These are phyloP conservation scores for Pyrrhoderma noxium DNA, from an alignment of 1,284 basidiomycete genomes.

Conservation along the genomic window DNA sequence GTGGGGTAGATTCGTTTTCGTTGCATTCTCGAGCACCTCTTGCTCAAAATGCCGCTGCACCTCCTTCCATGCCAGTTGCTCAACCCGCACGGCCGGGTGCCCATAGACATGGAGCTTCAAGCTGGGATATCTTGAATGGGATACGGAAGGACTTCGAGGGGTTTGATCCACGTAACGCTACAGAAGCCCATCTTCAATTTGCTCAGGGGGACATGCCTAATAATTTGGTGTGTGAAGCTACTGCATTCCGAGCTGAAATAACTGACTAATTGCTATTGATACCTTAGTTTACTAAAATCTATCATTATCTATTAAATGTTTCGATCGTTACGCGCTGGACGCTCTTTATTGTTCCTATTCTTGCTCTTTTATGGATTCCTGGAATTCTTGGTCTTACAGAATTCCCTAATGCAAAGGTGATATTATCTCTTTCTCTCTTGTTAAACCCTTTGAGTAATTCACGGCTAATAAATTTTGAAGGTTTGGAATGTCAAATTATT, in stretches of 20 bases:
- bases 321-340: slow-evolving; percentile 79
- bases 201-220: slow-evolving; percentile 60
- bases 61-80: background rate
- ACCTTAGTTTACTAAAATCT: slow-evolving; percentile 49
- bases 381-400: slow-evolving; percentile 66
- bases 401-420: slow-evolving; percentile 46
- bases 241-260: no score
- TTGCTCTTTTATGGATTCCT: slow-evolving; percentile 69
- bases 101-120: slow-evolving; percentile 23
- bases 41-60: background rate
- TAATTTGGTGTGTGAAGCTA: slow-evolving; percentile 39
- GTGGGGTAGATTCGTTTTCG: slow-evolving; percentile 16
- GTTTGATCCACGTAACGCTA: slow-evolving; percentile 51
- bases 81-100: slow-evolving; percentile 5
- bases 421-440: slow-evolving; percentile 19
- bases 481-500: slow-evolving; percentile 57
- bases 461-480: slow-evolving; percentile 24
- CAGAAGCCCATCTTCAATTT: slow-evolving; percentile 45
- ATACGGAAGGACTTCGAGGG: slow-evolving; percentile 51
- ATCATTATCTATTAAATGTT: slow-evolving; percentile 69
- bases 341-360: slow-evolving; percentile 69
- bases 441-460: background rate
- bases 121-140: slow-evolving; percentile 50
- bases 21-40: slow-evolving; percentile 14
- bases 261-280: background rate